Evolutionary conservation across 2,329 filamentous ascomycete genomes (phyloP).

Genomic region (Bipolaris gigantea): DNA sequence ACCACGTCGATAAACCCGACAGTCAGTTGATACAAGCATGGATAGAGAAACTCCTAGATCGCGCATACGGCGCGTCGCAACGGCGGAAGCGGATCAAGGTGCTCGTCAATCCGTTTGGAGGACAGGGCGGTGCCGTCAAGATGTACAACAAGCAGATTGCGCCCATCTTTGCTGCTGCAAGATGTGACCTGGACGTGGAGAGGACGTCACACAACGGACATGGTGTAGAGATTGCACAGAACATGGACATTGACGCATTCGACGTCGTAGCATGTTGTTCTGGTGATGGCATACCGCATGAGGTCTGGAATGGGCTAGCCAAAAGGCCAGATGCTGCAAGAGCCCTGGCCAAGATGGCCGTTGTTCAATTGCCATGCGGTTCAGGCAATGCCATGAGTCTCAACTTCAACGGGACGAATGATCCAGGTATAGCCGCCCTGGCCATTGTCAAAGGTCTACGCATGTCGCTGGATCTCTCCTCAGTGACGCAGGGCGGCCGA

Average conservation of each 20-base stretch:
- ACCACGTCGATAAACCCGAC: conserved; percentile 59
- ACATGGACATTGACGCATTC: conserved; percentile 75
- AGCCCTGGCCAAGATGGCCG: conserved; percentile 75
- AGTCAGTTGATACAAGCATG: conserved; percentile 60
- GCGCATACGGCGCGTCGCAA: conserved; percentile 70
- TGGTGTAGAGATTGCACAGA: conserved; percentile 73
- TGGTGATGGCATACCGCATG: conserved; percentile 87
- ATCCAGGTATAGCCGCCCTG: conserved; percentile 74
- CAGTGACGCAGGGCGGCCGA: conserved; percentile 77
- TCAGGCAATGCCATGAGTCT: conserved; percentile 92
- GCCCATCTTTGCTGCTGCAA: conserved; percentile 80
- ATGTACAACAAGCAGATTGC: conserved; percentile 75
- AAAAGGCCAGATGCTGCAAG: conserved; percentile 72
- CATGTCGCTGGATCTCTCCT: conserved; percentile 83
- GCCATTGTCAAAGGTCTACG: conserved; percentile 83
- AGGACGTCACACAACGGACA: conserved; percentile 73
- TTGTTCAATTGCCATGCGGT: conserved; percentile 87
- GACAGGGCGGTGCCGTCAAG: conserved; percentile 73
- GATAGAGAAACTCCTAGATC: conserved; percentile 65
- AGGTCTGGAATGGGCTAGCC: conserved; percentile 91
- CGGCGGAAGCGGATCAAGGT: conserved; percentile 79
- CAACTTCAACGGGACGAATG: conserved; percentile 82
- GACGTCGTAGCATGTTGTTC: conserved; percentile 89
- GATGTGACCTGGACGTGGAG: conserved; percentile 74
- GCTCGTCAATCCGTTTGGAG: conserved; percentile 87